phyloP scores from a whole-genome alignment of 495 filamentous ascomycete genomes.

The Penicillium dipodomyicola region DNA sequence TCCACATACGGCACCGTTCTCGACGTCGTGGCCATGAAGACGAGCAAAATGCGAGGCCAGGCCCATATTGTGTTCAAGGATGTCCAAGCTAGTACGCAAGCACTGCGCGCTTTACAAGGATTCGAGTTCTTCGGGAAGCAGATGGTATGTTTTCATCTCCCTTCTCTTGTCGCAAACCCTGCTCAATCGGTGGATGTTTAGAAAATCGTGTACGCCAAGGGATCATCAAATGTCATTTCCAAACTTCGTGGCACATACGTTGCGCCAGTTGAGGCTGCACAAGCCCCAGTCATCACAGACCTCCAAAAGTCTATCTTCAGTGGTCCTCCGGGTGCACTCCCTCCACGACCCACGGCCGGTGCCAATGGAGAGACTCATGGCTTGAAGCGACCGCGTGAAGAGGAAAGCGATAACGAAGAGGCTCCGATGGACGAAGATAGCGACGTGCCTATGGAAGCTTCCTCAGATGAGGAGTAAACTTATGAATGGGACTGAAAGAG shows the following conservation, averaged over 20 bases:
- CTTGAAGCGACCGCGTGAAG: conserved; percentile 67
- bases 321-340: conserved; percentile 54
- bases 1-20: conserved; percentile 90
- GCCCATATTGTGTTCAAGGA: conserved; percentile 92
- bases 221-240: conserved; percentile 77
- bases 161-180: not conserved
- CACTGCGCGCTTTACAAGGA: conserved; percentile 81
- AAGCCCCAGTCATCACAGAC: conserved; percentile 63
- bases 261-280: conserved; percentile 53
- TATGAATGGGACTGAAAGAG: not conserved
- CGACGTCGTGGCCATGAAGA: conserved; percentile 89
- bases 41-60: conserved; percentile 87
- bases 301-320: conserved; percentile 81
- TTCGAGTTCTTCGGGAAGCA: conserved; percentile 84
- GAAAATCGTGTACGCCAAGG: conserved; percentile 87
- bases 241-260: conserved; percentile 89
- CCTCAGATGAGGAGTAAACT: conserved; percentile 47
- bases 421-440: conserved; percentile 73
- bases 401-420: conserved; percentile 66
- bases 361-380: conserved; percentile 43
- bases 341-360: conserved; percentile 40
- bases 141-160: conserved; percentile 59
- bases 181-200: conserved; percentile 32
- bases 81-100: conserved; percentile 80
- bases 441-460: conserved; percentile 56